phyloP scores from a whole-genome alignment of 2,329 filamentous ascomycete species.

The Aspergillus ustus region DNA sequence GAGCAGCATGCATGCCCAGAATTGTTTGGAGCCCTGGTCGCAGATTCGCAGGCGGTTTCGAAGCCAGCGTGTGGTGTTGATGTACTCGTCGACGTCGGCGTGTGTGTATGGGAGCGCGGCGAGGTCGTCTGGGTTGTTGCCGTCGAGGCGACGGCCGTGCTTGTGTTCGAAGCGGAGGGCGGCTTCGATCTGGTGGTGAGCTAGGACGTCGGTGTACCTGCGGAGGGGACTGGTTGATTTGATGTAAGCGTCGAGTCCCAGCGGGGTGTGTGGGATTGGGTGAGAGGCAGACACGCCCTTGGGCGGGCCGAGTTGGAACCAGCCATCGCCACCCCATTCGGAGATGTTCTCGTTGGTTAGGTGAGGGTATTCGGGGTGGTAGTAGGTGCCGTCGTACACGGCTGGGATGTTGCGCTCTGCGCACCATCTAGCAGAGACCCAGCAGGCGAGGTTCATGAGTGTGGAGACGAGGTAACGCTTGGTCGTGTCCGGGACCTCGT shows the following conservation, averaged over 20 bases:
- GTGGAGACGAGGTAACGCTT: conserved; percentile 49
- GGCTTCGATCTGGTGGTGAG: conserved; percentile 69
- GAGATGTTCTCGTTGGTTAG: conserved; percentile 44
- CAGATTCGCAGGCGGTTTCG: conserved; percentile 49
- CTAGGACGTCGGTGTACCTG: conserved; percentile 63
- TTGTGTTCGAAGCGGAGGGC: conserved; percentile 61
- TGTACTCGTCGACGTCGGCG: conserved; percentile 53
- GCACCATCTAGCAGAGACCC: conserved; percentile 41
- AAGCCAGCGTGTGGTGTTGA: conserved; percentile 49
- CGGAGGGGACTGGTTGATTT: conserved; percentile 66
- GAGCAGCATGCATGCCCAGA: conserved; percentile 60
- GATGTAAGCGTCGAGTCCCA: conserved; percentile 59
- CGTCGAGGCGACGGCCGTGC: conserved; percentile 48
- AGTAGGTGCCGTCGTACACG: conserved; percentile 43
- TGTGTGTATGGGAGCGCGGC: conserved; percentile 56
- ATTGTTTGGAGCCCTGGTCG: conserved; percentile 39
- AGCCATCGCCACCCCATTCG: conserved; percentile 47
- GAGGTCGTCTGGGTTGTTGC: conserved; percentile 25
- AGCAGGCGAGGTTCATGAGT: conserved; percentile 60
- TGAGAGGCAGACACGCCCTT: conserved; percentile 50
- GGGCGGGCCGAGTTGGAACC: conserved; percentile 43
- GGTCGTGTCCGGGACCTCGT: conserved; percentile 42
- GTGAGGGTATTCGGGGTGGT: conserved; percentile 46
- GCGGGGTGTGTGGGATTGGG: conserved; percentile 54
- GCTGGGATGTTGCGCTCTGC: conserved; percentile 42